Percentiles rank a stretch among this genome's conserved stretches.
phyloP scores from a whole-genome alignment of 257 asterid genomes.

The Penstemon eatonii region DNA sequence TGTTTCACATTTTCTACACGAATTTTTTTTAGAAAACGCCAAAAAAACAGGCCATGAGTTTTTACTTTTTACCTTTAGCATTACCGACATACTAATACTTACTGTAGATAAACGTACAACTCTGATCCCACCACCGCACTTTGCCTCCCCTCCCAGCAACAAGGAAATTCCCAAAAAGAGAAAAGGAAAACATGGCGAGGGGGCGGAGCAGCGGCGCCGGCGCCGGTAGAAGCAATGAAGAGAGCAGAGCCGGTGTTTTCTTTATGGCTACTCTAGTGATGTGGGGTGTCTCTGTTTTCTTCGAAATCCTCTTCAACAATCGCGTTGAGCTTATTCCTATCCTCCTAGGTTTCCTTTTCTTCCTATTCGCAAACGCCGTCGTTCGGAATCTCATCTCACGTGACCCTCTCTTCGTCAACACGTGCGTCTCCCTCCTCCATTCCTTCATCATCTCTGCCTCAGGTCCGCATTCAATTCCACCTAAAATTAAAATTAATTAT shows the following conservation, averaged over 20 bases:
- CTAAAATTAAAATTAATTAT: not conserved
- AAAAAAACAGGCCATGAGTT: too few relatives aligned
- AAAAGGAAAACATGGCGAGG: constrained; percentile 24
- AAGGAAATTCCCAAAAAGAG: constrained; percentile 10
- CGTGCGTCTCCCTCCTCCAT: constrained; percentile 87
- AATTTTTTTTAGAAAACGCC: too few relatives aligned
- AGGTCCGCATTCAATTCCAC: constrained; percentile 43
- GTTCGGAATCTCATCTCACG: constrained; percentile 57
- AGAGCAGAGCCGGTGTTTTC: constrained; percentile 58
- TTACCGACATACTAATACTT: too few relatives aligned
- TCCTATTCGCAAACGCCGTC: constrained; percentile 70
- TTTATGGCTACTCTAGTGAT: constrained; percentile 74
- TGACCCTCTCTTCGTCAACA: constrained; percentile 80
- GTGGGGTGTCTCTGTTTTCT: constrained; percentile 77
- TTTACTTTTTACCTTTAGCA: too few relatives aligned
- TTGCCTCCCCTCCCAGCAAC: too few relatives aligned
- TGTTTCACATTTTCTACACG: too few relatives aligned
- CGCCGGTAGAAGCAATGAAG: constrained; percentile 24
- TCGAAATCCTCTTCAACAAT: constrained; percentile 66
- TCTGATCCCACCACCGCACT: too few relatives aligned
- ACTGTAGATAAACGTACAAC: too few relatives aligned
- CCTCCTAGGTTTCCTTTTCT: constrained; percentile 61
- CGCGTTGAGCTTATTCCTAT: constrained; percentile 61
- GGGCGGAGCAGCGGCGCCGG: constrained; percentile 31
- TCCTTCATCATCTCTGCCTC: constrained; percentile 71